Evolutionary conservation across 208 protist species (phyloP).

Genomic region (Acanthamoeba lugdunensis): DNA sequence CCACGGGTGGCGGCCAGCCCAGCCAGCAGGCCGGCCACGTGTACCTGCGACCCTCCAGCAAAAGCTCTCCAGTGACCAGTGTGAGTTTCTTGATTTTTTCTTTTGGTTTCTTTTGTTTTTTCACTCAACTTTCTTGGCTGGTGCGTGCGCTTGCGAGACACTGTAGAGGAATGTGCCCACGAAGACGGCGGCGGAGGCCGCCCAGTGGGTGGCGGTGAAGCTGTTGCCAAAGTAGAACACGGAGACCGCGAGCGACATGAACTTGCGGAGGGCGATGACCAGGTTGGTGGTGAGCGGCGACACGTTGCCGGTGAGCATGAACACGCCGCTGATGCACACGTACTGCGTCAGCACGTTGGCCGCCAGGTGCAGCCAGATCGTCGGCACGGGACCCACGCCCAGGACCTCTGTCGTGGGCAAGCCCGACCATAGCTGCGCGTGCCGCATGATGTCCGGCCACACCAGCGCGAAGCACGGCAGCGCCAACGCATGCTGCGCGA

Average conservation of each 20-base stretch:
- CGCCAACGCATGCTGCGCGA: slow-evolving; percentile 32
- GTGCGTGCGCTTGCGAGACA: not conserved
- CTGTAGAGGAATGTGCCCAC: slow-evolving; percentile 71
- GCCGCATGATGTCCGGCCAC: slow-evolving; percentile 4
- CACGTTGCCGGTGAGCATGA: slow-evolving; percentile 61
- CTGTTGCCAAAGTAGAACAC: slow-evolving; percentile 66
- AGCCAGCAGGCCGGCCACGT: not conserved
- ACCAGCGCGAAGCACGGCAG: slow-evolving; percentile 32
- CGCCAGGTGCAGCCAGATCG: slow-evolving; percentile 46
- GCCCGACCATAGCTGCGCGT: slow-evolving; percentile 31
- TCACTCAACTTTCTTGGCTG: not conserved
- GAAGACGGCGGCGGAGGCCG: slow-evolving; percentile 54
- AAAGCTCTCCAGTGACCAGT: too few relatives aligned
- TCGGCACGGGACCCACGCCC: slow-evolving; percentile 5
- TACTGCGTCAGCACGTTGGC: slow-evolving; percentile 72
- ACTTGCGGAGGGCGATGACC: slow-evolving; percentile 64
- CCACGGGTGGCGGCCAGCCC: not conserved
- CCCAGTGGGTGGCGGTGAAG: slow-evolving; percentile 56
- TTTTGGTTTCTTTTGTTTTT: not conserved
- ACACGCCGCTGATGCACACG: slow-evolving; percentile 71
- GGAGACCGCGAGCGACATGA: slow-evolving; percentile 19
- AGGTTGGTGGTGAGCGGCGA: slow-evolving; percentile 46
- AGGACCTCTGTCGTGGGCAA: not conserved
- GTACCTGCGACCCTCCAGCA: not conserved
- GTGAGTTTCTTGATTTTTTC: too few relatives aligned